Evolutionary conservation across 2,329 filamentous ascomycete genomes (phyloP), one percentile per base, ranked within the genome.

Genomic region (Sporothrix variecibatus): DNA sequence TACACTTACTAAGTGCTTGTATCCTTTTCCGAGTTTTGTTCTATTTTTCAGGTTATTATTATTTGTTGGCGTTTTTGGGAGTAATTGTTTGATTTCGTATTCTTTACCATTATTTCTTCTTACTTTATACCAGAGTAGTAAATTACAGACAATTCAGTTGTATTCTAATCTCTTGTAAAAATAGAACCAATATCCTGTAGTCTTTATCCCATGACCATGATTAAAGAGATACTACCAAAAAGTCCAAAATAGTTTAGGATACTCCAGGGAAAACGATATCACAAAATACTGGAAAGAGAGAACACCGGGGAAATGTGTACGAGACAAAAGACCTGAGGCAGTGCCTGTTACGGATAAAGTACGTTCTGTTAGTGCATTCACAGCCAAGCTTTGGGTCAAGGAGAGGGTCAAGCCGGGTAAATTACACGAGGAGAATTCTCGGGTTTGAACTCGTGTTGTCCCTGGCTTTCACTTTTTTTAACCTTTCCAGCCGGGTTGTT

Each of bases 321-420:
- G 43, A 20, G 3, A 20, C n/a, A 15, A 1, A 38, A 51, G 34
- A 62, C 46, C 5, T 23, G 71, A 53, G 58, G 40, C 71, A 65
- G 11, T 56, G 26, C 43, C 9, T 72, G 70, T 62, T 11, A 34
- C 69, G 51, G 51, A 71, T 71, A 71, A 60, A 71, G 67, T 64
- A n/a, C 34, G 28, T 7, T 56, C 23, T 26, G 51, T 31, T 26
- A 31, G 28, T 4, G 43, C 12, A 31, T 11, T 17, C 2, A 40
- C 34, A 15, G 20, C n/a, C n/a, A 15, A 43, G 20, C 9, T 17
- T 43, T 20, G 34, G 28, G 12, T 60, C 28, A 20, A 20, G 56
- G 28, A 60, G 56, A 60, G 28, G 17, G 28, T n/a, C 38, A 15
- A 38, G 34, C 60, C 60, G 60, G 34, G n/a, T 40, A 23, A 65